Evolutionary conservation across 345 rosid species (phyloP).

Genomic region (Populus deltoides): DNA sequence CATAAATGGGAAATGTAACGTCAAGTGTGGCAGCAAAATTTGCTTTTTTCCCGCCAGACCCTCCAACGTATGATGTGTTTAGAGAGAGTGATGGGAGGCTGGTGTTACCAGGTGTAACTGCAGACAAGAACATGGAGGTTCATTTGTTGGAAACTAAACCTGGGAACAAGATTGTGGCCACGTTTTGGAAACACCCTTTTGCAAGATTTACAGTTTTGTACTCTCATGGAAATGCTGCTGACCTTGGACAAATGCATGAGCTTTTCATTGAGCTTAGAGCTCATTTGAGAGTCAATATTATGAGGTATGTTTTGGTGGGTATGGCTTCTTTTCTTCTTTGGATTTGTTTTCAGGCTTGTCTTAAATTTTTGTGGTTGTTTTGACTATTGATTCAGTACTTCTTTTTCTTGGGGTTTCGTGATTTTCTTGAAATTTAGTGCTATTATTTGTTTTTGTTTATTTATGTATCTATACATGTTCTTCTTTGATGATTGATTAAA

Average conservation of each 20-base stretch:
- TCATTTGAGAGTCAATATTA: conserved; percentile 86
- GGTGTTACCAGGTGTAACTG: conserved; percentile 58
- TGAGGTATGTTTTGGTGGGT: conserved; percentile 51
- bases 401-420: not conserved
- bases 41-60: conserved; percentile 97
- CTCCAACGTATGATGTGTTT: conserved; percentile 71
- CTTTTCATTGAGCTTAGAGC: conserved; percentile 96
- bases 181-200: conserved; percentile 93
- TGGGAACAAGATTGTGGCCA: conserved; percentile 80
- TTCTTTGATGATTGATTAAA: not conserved
- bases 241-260: conserved; percentile 93
- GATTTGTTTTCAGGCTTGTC: not conserved
- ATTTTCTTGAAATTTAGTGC: not conserved
- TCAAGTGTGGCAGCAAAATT: conserved; percentile 93
- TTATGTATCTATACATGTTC: not conserved
- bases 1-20: conserved; percentile 86
- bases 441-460: not conserved
- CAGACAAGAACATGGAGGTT: conserved; percentile 78
- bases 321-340: not conserved
- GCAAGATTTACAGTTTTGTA: conserved; percentile 85
- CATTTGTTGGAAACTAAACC: conserved; percentile 72
- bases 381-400: conserved; percentile 6
- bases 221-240: conserved; percentile 98
- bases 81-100: conserved; percentile 62
- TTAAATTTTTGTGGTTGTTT: not conserved